Conservation (phyloP, 164 flowering plant genomes). For the Vitis labrusca region DNA sequence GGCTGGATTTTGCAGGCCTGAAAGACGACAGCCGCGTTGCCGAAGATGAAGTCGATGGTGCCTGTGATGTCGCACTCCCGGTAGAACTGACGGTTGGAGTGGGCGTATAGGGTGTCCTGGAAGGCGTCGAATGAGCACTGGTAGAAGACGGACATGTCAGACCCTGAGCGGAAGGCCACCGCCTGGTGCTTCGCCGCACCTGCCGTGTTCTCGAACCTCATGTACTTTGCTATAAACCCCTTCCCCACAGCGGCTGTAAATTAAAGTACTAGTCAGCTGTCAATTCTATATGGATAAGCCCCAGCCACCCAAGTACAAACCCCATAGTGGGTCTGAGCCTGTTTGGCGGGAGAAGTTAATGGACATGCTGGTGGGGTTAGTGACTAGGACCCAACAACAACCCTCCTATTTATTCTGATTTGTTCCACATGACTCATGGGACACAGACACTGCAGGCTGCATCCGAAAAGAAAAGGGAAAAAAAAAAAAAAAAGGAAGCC, state of each 20-base stretch:
- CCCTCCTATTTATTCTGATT: too few relatives aligned
- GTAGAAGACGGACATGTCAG: slow-evolving; percentile 62
- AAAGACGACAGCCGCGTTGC: slow-evolving; percentile 66
- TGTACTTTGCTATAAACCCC: slow-evolving; percentile 71
- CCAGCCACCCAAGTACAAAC: neutral
- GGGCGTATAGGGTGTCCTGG: slow-evolving; percentile 86
- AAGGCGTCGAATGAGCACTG: slow-evolving; percentile 61
- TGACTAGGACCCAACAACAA: too few relatives aligned
- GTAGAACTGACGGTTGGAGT: slow-evolving; percentile 82
- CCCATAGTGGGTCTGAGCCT: too few relatives aligned
- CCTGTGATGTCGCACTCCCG: slow-evolving; percentile 69
- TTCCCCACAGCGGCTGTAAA: slow-evolving; percentile 61
- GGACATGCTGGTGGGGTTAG: too few relatives aligned
- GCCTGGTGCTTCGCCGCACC: slow-evolving; percentile 82
- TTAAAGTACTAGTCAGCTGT: neutral
- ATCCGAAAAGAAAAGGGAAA: too few relatives aligned
- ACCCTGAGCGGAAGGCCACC: slow-evolving; percentile 68
- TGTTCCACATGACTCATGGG: too few relatives aligned
- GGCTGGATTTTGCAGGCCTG: slow-evolving; percentile 71
- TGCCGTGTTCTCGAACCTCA: slow-evolving; percentile 66
- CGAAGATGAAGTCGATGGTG: slow-evolving; percentile 86
- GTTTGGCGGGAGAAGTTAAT: too few relatives aligned
- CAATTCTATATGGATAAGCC: neutral
- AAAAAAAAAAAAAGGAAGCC: too few relatives aligned
- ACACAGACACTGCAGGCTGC: too few relatives aligned